Evolutionary conservation across 2,329 filamentous ascomycete species (phyloP), one percentile per base, ranked within the genome.

Genomic region (Hypomyces perniciosus): DNA sequence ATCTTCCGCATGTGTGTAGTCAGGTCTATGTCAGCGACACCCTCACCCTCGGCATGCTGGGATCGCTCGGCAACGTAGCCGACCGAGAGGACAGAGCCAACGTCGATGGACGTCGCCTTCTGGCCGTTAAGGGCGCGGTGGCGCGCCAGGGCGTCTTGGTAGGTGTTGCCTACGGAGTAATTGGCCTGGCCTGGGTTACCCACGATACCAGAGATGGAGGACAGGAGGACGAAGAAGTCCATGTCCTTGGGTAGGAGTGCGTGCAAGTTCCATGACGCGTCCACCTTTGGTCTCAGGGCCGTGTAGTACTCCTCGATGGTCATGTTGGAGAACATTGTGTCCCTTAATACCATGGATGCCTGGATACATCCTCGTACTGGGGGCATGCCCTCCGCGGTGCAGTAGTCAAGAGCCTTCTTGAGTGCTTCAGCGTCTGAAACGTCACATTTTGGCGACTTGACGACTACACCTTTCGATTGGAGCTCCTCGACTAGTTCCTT

Each of bases 171-270:
- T 1, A 65, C 64, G 0, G 65, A 55, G 54, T 75, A 75, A 53
- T 71, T 72, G 40, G 63, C 60, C 43, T 73, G 70, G 1, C 57
- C 59, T 5, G 60, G 53, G 27, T 62, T 60, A 1, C 68, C 70
- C 3, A 66, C 46, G 5, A 69, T 54, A 9, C 62, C 64, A 1
- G 60, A 57, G 34, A 67, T 51, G 8, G 69, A 72, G 6, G 65
- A 67, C 1, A 67, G 53, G 48, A 65, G 51, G 38, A 66, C 41
- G 53, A 69, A 72, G 57, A 74, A 72, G 53, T 69, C 64, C 3
- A 68, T 42, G n/a, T n/a, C 35, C 1, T 49, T 31, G 4, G 51
- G 51, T 9, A 66, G 57, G 5, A 57, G 54, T 3, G 62, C 44
- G 46, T 69, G 60, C 1, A 70, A 53, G 35, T 67, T 61, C 8